Evolutionary conservation across 805 yeast genomes (phyloP).

Genomic region (Starmera amethionina): DNA sequence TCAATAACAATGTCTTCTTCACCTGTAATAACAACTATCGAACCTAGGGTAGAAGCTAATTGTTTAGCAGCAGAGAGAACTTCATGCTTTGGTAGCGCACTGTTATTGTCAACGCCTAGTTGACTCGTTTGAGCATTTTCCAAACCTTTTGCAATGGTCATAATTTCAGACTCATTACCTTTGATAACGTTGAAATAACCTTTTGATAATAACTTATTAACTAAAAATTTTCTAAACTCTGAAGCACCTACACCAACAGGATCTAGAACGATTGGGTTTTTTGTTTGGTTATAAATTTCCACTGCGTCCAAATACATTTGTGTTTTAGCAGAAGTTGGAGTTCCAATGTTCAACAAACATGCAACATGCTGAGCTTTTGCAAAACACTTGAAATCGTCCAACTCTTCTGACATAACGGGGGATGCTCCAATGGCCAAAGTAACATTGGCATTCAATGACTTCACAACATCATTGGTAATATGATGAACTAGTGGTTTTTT

Average conservation of each 20-base stretch:
- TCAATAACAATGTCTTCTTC: conserved; percentile 38
- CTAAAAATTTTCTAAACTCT: conserved; percentile 37
- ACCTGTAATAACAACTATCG: conserved; percentile 71
- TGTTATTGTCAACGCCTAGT: conserved; percentile 64
- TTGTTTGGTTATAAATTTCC: conserved; percentile 41
- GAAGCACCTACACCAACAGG: conserved; percentile 95
- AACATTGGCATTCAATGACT: conserved; percentile 80
- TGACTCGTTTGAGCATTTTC: conserved; percentile 44
- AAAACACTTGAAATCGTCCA: conserved; percentile 58
- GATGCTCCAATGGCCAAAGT: conserved; percentile 77
- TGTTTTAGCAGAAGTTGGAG: conserved; percentile 39
- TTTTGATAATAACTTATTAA: conserved; percentile 37
- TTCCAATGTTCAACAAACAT: conserved; percentile 68
- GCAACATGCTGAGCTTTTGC: conserved; percentile 44
- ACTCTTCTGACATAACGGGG: conserved; percentile 79
- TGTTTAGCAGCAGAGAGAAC: conserved; percentile 31
- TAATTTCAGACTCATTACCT: conserved; percentile 80
- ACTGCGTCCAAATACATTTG: conserved; percentile 42
- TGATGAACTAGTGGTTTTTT: conserved; percentile 68
- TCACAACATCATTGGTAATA: conserved; percentile 82
- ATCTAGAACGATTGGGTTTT: conserved; percentile 66
- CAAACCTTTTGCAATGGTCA: conserved; percentile 40
- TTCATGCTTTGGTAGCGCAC: conserved; percentile 13
- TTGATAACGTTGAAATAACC: conserved; percentile 63
- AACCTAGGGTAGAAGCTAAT: conserved; percentile 40